Evolutionary conservation across 371 early-diverging fungal genomes (phyloP), one percentile per base, ranked within the genome.

Genomic region (Syncephalastrum racemosum): DNA sequence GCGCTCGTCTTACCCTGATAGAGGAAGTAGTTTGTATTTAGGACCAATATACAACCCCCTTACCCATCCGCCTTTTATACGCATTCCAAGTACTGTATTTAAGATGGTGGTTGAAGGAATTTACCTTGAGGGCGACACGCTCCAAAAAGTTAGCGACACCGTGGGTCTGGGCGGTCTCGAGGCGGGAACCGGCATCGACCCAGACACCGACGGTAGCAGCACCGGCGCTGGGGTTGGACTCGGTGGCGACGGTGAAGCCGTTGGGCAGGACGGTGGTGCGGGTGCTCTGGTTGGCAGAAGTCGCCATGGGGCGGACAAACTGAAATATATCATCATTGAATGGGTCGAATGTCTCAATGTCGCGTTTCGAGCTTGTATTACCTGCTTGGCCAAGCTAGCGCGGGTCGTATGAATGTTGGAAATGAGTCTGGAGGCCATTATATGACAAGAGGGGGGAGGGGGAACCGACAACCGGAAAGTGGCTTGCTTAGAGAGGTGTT

Each of bases 151-250:
- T 53, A 42, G 54, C 53, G 20, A 50, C 53, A 47, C 53, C 59
- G 19, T 95, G 94, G 81, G 87, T 92, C 68, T 81, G 75, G 55
- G 74, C 80, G 53, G 68, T 88, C 75, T 97, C 97, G 67, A 86
- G 88, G 58, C 96, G 85, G 60, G 90, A 90, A 57, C 97, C 97
- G 46, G 96, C 92, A 75, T 92, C 89, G 60, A 96, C 94, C 91
- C 93, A 96, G 19, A 97, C 87, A 63, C 97, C 97, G 42, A 97
- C 96, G 46, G 96, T 94, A 54, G 96, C 94, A 27, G 95, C 91
- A 77, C 93, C 87, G 67, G 84, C 77, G 54, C 81, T 78, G 14
- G 90, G 86, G 82, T 90, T 89, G 58, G 88, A 65, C 74, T 97
- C 96, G 60, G 96, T 90, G 22, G 97, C 97, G 52, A 97, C 73